These are phyloP conservation scores for Verticillium tricorpus DNA, from an alignment of 2,329 filamentous ascomycete genomes.

Conservation along the genomic window DNA sequence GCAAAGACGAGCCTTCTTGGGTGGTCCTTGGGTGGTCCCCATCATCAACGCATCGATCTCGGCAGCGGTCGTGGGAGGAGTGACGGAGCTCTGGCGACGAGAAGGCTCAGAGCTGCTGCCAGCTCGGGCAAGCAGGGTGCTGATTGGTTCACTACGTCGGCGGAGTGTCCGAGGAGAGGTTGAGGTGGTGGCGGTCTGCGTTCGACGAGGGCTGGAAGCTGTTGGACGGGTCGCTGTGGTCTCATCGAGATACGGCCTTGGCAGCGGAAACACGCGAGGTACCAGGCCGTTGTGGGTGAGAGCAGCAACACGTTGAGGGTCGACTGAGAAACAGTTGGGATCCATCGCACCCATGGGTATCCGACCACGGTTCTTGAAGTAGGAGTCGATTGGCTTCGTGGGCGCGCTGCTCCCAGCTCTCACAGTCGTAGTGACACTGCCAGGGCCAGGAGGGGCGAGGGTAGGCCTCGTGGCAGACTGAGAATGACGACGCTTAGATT, in stretches of 20 bases:
- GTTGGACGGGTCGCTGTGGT: background rate
- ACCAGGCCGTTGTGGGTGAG: constrained; percentile 45
- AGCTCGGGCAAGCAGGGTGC: constrained; percentile 31
- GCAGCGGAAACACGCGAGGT: constrained; percentile 54
- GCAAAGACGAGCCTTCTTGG: constrained; percentile 54
- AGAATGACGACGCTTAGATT: constrained; percentile 36
- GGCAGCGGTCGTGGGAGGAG: constrained; percentile 4
- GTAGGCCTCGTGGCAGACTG: constrained; percentile 18
- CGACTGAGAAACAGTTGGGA: constrained; percentile 53
- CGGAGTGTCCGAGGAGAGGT: constrained; percentile 38
- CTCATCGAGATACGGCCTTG: constrained; percentile 49
- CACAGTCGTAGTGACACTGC: constrained; percentile 15
- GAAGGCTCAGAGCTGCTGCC: background rate
- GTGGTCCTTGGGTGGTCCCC: constrained; percentile 30
- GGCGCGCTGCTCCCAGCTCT: constrained; percentile 18
- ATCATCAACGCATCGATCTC: constrained; percentile 11
- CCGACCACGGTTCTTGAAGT: constrained; percentile 45
- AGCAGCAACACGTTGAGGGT: constrained; percentile 41
- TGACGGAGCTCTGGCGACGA: constrained; percentile 5
- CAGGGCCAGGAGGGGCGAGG: constrained; percentile 7
- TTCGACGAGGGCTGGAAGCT: constrained; percentile 15
- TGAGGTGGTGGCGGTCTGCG: constrained; percentile 10
- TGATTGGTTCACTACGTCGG: constrained; percentile 48
- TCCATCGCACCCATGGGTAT: constrained; percentile 61
- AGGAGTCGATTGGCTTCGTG: constrained; percentile 49